A percentile compares a stretch with the other conserved stretches of the same genome.
Conservation (phyloP, 805 yeast species). For the Kuraishia capsulata region DNA sequence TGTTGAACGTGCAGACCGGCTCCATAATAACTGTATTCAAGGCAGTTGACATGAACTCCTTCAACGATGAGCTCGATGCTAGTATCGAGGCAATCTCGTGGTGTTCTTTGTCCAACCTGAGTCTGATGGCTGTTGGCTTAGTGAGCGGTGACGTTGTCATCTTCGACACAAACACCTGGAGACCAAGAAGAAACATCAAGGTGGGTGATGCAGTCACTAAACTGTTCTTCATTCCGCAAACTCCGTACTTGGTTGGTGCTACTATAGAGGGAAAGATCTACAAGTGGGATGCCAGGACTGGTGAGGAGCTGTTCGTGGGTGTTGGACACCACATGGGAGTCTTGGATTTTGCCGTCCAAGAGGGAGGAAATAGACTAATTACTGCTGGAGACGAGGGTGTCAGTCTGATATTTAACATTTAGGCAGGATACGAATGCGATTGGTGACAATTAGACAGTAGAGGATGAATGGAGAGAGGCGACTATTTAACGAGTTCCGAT, state of each 20-base stretch:
- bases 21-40: slow-evolving; percentile 55
- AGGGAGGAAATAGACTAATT: slow-evolving; percentile 57
- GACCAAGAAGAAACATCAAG: slow-evolving; percentile 61
- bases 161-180: slow-evolving; percentile 82
- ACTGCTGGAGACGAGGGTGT: slow-evolving; percentile 99
- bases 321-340: slow-evolving; percentile 94
- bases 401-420: slow-evolving; percentile 51
- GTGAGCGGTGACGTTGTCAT: slow-evolving; percentile 83
- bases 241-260: slow-evolving; percentile 57
- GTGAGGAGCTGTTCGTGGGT: slow-evolving; percentile 67
- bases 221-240: slow-evolving; percentile 49
- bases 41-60: slow-evolving; percentile 49
- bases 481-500: slow-evolving; percentile 4
- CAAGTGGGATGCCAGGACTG: slow-evolving; percentile 86
- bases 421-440: too few relatives aligned
- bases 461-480: too few relatives aligned
- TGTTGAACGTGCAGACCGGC: slow-evolving; percentile 73
- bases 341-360: slow-evolving; percentile 68
- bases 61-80: slow-evolving; percentile 51
- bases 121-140: slow-evolving; percentile 76
- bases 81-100: slow-evolving; percentile 78
- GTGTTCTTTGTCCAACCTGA: slow-evolving; percentile 44
- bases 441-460: too few relatives aligned
- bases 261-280: slow-evolving; percentile 81
- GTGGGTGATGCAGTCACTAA: slow-evolving; percentile 82